Evolutionary conservation across 2,329 filamentous ascomycete genomes (phyloP), one percentile per base, ranked within the genome.

Genomic region (Westerdykella ornata): DNA sequence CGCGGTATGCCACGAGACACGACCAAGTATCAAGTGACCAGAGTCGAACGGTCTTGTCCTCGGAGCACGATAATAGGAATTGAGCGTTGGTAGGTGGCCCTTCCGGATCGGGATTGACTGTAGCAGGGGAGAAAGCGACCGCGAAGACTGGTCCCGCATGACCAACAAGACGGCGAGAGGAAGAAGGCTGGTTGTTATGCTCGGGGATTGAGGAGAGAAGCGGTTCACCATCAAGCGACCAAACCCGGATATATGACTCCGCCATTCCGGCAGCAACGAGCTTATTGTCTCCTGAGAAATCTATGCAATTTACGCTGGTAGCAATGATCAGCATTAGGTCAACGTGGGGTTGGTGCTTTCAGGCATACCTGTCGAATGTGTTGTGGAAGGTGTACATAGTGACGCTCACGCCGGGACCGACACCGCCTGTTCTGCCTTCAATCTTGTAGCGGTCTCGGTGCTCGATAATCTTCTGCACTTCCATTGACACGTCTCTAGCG

Each of bases 361-460:
- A 33, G n/a, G 47, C 79, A 72, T 70, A 89, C 87, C 81, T 85
- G 66, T 94, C 88, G 48, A 88, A 82, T 0, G 87, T 94, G 66
- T 98, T 98, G 72, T 98, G 92, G 60, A 97, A 95, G 1, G 92
- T 98, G 63, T 94, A 96, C 85, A 97, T 97, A 72, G 87, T 92
- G 17, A 94, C 83, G 56, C 88, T 94, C 45, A 96, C 75, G 18
- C 82, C 82, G 41, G 88, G 80, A 12, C 89, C 88, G 38, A 89
- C 77, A 7, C 89, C 90, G 13, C 88, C 86, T 11, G 85, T 90
- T 26, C 85, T 80, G 15, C 82, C 80, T 45, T 94, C 86, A 43
- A 97, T 90, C 60, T 81, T 84, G 64, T 96, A 94, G 14, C 90
- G 79, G 57, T 97, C 90, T 16, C 92, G 81, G 57, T 94, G 87